Percentiles rank a stretch among this genome's conserved stretches.
Evolutionary conservation across 352 stramenopile genomes (phyloP).

Genomic region (Pythium coloratum): DNA sequence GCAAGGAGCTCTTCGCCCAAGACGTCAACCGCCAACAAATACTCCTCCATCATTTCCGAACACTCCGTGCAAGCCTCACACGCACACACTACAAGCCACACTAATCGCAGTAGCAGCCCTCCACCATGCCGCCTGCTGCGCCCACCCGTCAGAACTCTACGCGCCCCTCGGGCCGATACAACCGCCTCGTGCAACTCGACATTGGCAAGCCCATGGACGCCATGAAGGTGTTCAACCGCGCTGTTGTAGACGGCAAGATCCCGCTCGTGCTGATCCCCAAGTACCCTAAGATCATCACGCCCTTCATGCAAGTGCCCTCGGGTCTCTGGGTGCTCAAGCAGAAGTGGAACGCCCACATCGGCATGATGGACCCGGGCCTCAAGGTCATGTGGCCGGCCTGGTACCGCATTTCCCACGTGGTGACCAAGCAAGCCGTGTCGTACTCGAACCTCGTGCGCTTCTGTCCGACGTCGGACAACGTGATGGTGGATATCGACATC

Average conservation of each 20-base stretch:
- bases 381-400: conserved; percentile 78
- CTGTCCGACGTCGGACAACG: conserved; percentile 83
- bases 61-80: not conserved
- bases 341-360: conserved; percentile 79
- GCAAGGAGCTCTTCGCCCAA: not conserved
- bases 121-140: not conserved
- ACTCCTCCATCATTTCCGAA: conserved; percentile 5
- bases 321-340: conserved; percentile 83
- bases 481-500: conserved; percentile 90
- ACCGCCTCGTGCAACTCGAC: conserved; percentile 53
- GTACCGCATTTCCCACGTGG: conserved; percentile 85
- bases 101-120: not conserved
- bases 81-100: not conserved
- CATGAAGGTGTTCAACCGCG: conserved; percentile 60
- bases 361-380: conserved; percentile 78
- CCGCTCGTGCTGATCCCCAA: conserved; percentile 62
- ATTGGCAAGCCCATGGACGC: conserved; percentile 54
- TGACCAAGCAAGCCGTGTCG: conserved; percentile 84
- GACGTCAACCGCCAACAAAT: not conserved
- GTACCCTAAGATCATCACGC: conserved; percentile 53
- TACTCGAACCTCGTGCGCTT: conserved; percentile 73
- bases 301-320: conserved; percentile 65
- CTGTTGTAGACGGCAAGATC: conserved; percentile 51
- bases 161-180: conserved; percentile 28
- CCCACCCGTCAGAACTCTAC: not conserved